These are phyloP conservation scores for Austropuccinia psidii DNA, from an alignment of 1,284 basidiomycete species.

Conservation along the genomic window DNA sequence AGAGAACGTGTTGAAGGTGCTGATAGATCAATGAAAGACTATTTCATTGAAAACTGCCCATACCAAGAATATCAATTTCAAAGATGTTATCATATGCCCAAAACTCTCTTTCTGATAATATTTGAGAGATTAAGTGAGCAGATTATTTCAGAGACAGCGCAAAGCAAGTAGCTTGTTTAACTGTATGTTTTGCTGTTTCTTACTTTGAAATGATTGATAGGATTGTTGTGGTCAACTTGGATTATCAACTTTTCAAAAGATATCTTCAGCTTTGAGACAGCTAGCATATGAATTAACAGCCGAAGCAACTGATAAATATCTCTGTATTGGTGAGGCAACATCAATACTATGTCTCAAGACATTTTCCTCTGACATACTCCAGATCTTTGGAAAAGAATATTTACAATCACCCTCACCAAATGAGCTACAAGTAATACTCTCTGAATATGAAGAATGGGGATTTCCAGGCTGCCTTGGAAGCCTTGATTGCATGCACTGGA, in stretches of 20 bases:
- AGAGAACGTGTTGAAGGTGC: neutral
- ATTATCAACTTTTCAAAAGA: neutral
- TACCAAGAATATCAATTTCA: neutral
- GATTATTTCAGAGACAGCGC: too few species aligned
- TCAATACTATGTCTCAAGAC: neutral
- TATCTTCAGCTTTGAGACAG: neutral
- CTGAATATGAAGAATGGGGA: neutral
- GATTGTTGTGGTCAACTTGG: neutral
- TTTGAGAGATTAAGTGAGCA: neutral
- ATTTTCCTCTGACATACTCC: neutral
- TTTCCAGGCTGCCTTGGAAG: conserved; percentile 2
- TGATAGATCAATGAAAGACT: neutral
- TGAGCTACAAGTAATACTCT: neutral
- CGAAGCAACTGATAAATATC: neutral
- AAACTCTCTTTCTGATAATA: neutral
- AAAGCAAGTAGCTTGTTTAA: too few species aligned
- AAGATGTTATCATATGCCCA: neutral
- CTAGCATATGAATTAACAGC: neutral
- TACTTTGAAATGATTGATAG: neutral
- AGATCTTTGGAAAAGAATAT: neutral
- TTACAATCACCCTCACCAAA: neutral
- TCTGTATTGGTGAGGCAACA: neutral
- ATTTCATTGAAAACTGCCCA: neutral
- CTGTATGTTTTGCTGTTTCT: neutral
- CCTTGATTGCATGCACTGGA: conserved; percentile 16